These are phyloP conservation scores for Russula sp. DNA, from an alignment of 768 basidiomycete species.

Conservation along the genomic window DNA sequence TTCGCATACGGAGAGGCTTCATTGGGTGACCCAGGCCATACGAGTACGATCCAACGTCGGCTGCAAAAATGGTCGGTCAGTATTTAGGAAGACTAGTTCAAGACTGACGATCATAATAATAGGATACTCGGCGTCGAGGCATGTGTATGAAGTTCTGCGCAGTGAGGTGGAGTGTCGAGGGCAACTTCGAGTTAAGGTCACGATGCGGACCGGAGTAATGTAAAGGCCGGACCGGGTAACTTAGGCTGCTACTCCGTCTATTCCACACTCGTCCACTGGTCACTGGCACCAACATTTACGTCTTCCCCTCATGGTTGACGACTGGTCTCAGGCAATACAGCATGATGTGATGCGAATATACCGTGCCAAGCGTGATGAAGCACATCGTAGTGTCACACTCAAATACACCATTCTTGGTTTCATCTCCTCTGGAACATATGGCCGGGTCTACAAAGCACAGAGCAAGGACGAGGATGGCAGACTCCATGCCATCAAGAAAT, in stretches of 20 bases:
- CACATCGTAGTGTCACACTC: slow-evolving; percentile 62
- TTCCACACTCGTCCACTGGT: neutral
- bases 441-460: slow-evolving; percentile 96
- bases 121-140: slow-evolving; percentile 73
- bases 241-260: no score
- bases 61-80: slow-evolving; percentile 38
- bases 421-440: slow-evolving; percentile 97
- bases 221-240: slow-evolving; percentile 1
- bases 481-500: slow-evolving; percentile 97
- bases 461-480: slow-evolving; percentile 64
- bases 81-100: neutral
- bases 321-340: slow-evolving; percentile 27
- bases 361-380: slow-evolving; percentile 70
- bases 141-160: slow-evolving; percentile 36
- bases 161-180: neutral
- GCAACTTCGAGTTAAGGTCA: no score
- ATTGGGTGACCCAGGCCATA: slow-evolving; percentile 90
- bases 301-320: slow-evolving; percentile 28
- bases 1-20: slow-evolving; percentile 94
- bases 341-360: slow-evolving; percentile 85
- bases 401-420: slow-evolving; percentile 94
- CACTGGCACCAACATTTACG: neutral
- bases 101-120: slow-evolving; percentile 70
- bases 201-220: neutral
- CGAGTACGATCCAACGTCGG: slow-evolving; percentile 70